Evolutionary conservation across 2,329 filamentous ascomycete species (phyloP).

Genomic region (Arthrobotrys megalospora): DNA sequence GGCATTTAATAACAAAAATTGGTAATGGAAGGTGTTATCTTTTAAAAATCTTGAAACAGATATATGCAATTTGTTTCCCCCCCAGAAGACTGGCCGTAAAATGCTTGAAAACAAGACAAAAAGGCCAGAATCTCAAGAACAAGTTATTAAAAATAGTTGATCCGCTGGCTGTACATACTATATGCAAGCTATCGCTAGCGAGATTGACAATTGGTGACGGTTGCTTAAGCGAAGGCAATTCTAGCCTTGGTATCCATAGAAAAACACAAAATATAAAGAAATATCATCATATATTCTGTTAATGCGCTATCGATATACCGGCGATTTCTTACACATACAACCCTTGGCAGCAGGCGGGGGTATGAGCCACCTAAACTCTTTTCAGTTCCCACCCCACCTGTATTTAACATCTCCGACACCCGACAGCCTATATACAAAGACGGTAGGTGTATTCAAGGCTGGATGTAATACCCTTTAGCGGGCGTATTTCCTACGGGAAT

Average conservation of each 20-base stretch:
- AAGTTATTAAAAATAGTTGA: conserved; percentile 12
- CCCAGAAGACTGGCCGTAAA: not conserved
- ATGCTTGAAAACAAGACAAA: not conserved
- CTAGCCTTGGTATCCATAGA: not conserved
- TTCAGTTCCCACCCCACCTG: not conserved
- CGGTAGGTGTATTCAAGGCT: not conserved
- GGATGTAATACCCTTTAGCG: not conserved
- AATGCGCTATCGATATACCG: not conserved
- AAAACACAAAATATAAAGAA: not conserved
- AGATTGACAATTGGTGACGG: conserved; percentile 26
- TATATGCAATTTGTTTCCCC: not conserved
- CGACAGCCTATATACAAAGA: not conserved
- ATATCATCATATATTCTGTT: not conserved
- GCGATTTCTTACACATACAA: not conserved
- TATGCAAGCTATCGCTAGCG: conserved; percentile 32
- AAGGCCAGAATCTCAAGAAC: not conserved
- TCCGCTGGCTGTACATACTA: conserved; percentile 34
- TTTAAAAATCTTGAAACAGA: not conserved
- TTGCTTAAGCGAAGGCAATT: conserved; percentile 13
- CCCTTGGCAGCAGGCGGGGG: not conserved
- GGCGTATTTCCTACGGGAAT: not conserved
- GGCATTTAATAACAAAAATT: conserved; percentile 18
- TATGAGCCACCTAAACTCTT: not conserved
- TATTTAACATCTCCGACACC: conserved; percentile 1
- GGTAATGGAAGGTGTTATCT: conserved; percentile 30